Percentiles rank a stretch among this genome's conserved stretches.
Evolutionary conservation across 2,329 filamentous ascomycete genomes (phyloP).

Genomic region (Cryoendolithus antarcticus): DNA sequence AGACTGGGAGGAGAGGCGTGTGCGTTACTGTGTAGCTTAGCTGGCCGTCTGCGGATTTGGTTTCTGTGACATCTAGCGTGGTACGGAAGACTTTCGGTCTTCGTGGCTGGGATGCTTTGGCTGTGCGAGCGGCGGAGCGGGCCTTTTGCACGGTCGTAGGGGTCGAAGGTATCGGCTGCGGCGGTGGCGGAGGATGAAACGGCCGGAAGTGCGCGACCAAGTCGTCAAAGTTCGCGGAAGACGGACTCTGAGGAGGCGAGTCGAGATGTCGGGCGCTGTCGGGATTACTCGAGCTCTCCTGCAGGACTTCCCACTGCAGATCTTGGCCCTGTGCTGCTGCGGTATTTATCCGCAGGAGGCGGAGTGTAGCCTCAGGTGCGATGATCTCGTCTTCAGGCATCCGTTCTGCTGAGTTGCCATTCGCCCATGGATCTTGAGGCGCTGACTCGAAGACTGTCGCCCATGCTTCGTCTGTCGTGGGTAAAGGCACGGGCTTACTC

Average conservation of each 20-base stretch:
- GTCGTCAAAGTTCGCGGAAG: constrained; percentile 26
- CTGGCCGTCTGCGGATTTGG: constrained; percentile 37
- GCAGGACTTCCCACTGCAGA: constrained; percentile 25
- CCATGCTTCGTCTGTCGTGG: constrained; percentile 62
- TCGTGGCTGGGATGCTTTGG: background rate
- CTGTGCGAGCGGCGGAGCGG: constrained; percentile 1
- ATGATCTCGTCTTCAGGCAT: constrained; percentile 29
- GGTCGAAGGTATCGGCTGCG: constrained; percentile 39
- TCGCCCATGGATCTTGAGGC: constrained; percentile 33
- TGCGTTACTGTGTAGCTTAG: constrained; percentile 40
- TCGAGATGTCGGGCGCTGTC: constrained; percentile 21
- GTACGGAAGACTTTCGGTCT: constrained; percentile 30
- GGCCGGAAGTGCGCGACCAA: constrained; percentile 46
- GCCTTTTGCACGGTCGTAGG: constrained; percentile 10
- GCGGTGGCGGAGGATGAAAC: constrained; percentile 75
- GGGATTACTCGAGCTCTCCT: constrained; percentile 21
- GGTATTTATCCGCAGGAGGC: constrained; percentile 25
- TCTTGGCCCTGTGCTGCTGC: constrained; percentile 24
- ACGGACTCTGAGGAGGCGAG: constrained; percentile 9
- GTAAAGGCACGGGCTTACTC: constrained; percentile 64
- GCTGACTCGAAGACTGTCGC: constrained; percentile 63
- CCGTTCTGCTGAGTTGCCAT: constrained; percentile 32
- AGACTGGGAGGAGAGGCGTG: constrained; percentile 23
- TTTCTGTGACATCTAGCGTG: constrained; percentile 40
- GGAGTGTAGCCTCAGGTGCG: constrained; percentile 31